Evolutionary conservation across 352 stramenopile genomes (phyloP).

Genomic region (Phytophthora pistaciae): DNA sequence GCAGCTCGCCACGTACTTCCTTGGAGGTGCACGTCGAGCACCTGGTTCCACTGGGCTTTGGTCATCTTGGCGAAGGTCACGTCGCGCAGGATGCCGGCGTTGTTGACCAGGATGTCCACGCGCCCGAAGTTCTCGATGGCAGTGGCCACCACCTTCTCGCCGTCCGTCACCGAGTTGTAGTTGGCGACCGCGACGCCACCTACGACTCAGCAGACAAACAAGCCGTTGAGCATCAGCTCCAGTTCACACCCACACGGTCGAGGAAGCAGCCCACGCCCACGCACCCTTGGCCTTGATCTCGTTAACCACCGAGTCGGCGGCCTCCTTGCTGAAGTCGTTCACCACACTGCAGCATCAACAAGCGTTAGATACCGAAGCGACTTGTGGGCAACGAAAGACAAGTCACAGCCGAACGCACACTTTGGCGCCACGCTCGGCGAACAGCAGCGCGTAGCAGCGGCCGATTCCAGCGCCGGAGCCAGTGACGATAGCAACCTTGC

Average conservation of each 20-base stretch:
- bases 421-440: conserved; percentile 82
- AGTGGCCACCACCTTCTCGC: conserved; percentile 82
- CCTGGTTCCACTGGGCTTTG: conserved; percentile 88
- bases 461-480: conserved; percentile 79
- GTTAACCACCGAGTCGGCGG: conserved; percentile 75
- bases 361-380: conserved; percentile 7
- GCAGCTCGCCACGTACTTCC: conserved; percentile 51
- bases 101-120: conserved; percentile 92
- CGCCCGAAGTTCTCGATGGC: conserved; percentile 76
- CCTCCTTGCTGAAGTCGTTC: conserved; percentile 76
- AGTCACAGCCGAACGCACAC: conserved; percentile 56
- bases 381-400: background rate
- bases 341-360: conserved; percentile 56
- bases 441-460: conserved; percentile 78
- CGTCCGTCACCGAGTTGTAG: conserved; percentile 89
- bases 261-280: background rate
- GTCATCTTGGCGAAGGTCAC: conserved; percentile 92
- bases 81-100: conserved; percentile 95
- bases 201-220: conserved; percentile 9
- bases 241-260: background rate
- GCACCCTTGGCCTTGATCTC: conserved; percentile 82
- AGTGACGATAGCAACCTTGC: conserved; percentile 82
- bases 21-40: conserved; percentile 87
- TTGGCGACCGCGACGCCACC: conserved; percentile 79
- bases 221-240: conserved; percentile 4